Percentiles rank a stretch among this genome's conserved stretches.
These are phyloP conservation scores for Coemansia javaensis DNA, from an alignment of 192 early-diverging fungal genomes.

Conservation along the genomic window DNA sequence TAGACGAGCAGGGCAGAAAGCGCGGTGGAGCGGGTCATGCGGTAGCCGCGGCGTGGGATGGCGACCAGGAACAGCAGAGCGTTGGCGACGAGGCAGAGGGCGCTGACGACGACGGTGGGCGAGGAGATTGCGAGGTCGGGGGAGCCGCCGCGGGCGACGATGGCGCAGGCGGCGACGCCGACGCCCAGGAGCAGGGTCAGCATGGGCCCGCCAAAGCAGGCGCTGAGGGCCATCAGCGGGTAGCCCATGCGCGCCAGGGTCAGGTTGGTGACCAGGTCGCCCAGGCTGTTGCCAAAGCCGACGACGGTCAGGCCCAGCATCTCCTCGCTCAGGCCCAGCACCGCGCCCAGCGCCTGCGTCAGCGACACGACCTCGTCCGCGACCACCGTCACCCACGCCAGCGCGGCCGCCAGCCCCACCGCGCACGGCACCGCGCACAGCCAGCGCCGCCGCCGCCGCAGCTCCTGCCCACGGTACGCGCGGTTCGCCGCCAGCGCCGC, in stretches of 20 bases:
- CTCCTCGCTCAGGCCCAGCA: conserved; percentile 72
- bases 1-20: conserved; percentile 57
- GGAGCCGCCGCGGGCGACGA: conserved; percentile 41
- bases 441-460: conserved; percentile 10
- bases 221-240: conserved; percentile 91
- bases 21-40: conserved; percentile 59
- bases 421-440: conserved; percentile 43
- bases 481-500: conserved; percentile 18
- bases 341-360: conserved; percentile 73
- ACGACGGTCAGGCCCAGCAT: conserved; percentile 81
- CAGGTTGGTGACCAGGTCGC: conserved; percentile 90
- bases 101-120: conserved; percentile 64
- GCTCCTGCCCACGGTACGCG: neutral
- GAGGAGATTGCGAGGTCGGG: conserved; percentile 55
- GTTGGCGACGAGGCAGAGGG: conserved; percentile 61
- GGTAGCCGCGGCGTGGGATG: conserved; percentile 60
- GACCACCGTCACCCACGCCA: conserved; percentile 83
- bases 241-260: conserved; percentile 87
- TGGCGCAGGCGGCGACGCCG: conserved; percentile 67
- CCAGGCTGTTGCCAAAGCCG: conserved; percentile 79
- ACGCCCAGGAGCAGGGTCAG: conserved; percentile 83
- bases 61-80: conserved; percentile 55
- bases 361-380: conserved; percentile 89
- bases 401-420: conserved; percentile 71
- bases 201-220: conserved; percentile 92